Evolutionary conservation across 2,329 filamentous ascomycete species (phyloP), one percentile per base, ranked within the genome.

Genomic region (Microdochium trichocladiopsis): DNA sequence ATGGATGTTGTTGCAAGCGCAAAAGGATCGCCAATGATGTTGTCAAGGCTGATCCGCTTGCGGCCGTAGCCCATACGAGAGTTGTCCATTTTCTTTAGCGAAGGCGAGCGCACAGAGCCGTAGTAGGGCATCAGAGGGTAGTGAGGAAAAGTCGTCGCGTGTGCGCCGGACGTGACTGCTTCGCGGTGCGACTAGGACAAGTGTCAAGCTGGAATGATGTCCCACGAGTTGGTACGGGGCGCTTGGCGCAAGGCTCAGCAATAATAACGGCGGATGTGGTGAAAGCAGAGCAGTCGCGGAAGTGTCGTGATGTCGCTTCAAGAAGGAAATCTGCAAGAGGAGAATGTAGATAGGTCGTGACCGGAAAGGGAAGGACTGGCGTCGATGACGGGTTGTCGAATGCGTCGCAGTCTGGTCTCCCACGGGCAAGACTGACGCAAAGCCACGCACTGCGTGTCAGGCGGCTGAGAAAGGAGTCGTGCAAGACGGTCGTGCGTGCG

Each of bases 11-110:
- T 97, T 52, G 92, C 91, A 55, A 99, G 81, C 55, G 93, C 92
- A 71, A 99, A 97, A 5, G 94, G 94, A 72, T 99, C 93, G 63
- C 94, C 94, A 56, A 96, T 79, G 62, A 99, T 91, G 72, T 96
- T 95, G 67, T 88, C 88, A 70, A 92, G 71, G 69, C 82, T 87
- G 70, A 96, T 86, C 62, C 75, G 74, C 65, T 69, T 76, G 65
- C 72, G 71, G 59, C 74, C 75, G 65, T 84, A 80, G 60, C 72
- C 70, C 57, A 64, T 73, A 66, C 82, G 78, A 59, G 80, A 80
- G 68, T 83, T 77, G 77, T 91, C 87, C 87, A 90, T 90, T 84
- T 90, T 91, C 72, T 75, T 77, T 65, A 90, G 74, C 61, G 88
- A 91, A 63, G 87, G 87, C 64, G 87, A 88, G 67, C 80, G 76